A percentile compares a stretch with the other conserved stretches of the same genome.
Conservation (phyloP, 1,284 basidiomycete species). For the Rhodotorula glutinis region DNA sequence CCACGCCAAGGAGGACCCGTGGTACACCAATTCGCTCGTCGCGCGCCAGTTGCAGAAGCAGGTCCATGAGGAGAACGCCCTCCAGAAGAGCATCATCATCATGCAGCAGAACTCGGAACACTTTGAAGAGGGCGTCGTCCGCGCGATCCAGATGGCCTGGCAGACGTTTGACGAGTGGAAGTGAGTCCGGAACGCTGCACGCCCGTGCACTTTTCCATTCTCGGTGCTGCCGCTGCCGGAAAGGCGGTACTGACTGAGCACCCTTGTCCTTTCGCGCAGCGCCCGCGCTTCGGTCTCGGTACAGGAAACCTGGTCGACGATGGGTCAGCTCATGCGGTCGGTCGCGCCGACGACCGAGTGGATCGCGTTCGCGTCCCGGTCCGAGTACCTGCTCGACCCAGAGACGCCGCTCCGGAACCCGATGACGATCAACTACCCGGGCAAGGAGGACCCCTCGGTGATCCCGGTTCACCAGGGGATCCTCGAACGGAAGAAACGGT, state of each 20-base stretch:
- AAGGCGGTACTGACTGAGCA: neutral
- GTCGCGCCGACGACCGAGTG: constrained; percentile 92
- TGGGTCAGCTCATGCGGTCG: constrained; percentile 75
- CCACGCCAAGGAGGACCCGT: constrained; percentile 75
- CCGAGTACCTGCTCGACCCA: constrained; percentile 94
- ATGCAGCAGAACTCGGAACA: constrained; percentile 97
- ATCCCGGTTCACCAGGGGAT: constrained; percentile 84
- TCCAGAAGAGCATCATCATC: constrained; percentile 98
- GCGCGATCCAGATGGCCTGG: constrained; percentile 94
- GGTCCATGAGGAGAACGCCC: constrained; percentile 94
- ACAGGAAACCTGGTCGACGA: constrained; percentile 73
- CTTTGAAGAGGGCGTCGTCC: constrained; percentile 95
- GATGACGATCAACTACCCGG: constrained; percentile 75
- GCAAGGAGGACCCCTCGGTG: constrained; percentile 88
- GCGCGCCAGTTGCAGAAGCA: constrained; percentile 78
- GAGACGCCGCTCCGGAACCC: constrained; percentile 75
- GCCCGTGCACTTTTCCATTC: neutral
- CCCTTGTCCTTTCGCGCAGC: neutral
- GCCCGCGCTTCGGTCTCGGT: constrained; percentile 71
- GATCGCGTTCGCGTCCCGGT: constrained; percentile 91
- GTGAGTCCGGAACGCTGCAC: neutral
- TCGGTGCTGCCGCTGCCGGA: too few species aligned
- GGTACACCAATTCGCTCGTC: constrained; percentile 75
- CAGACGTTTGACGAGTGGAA: constrained; percentile 97
- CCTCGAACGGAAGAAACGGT: constrained; percentile 95